A percentile compares a stretch with the other conserved stretches of the same genome.
These are phyloP conservation scores for Blastobotrys indianensis DNA, from an alignment of 1,139 yeast species.

Conservation along the genomic window DNA sequence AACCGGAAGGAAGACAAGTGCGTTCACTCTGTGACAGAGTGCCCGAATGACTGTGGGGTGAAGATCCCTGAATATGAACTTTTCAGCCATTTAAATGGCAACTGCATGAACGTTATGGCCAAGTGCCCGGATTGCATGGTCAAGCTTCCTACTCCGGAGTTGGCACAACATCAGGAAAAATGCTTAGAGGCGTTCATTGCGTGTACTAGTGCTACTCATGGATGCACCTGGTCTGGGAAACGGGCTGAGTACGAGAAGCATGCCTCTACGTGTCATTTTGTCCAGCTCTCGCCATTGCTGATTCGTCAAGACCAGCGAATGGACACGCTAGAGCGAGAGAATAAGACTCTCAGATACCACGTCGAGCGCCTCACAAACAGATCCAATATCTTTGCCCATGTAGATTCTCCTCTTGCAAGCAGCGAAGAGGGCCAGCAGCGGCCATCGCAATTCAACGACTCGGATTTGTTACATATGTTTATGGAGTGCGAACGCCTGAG, in stretches of 20 bases:
- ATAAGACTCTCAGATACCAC: conserved; percentile 32
- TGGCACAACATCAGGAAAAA: conserved; percentile 30
- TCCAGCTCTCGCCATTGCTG: conserved; percentile 33
- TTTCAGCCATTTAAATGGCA: conserved; percentile 17
- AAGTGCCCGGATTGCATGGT: conserved; percentile 39
- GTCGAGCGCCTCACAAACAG: conserved; percentile 25
- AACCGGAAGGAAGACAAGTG: conserved; percentile 17
- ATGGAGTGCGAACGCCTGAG: conserved; percentile 35
- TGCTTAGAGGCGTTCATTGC: conserved; percentile 34
- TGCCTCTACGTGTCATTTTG: conserved; percentile 33
- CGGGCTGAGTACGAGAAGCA: conserved; percentile 33
- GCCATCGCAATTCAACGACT: conserved; percentile 19
- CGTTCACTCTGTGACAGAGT: conserved; percentile 18
- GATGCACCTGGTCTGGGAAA: conserved; percentile 40
- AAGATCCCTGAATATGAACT: conserved; percentile 13
- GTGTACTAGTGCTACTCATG: conserved; percentile 35
- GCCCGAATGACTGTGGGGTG: conserved; percentile 23
- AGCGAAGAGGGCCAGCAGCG: neutral
- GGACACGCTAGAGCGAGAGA: conserved; percentile 34
- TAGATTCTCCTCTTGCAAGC: conserved; percentile 1
- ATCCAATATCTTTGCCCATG: conserved; percentile 8
- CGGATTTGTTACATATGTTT: conserved; percentile 31
- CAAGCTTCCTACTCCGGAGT: conserved; percentile 31
- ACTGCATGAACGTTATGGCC: conserved; percentile 24
- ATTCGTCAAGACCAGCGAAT: conserved; percentile 32